Evolutionary conservation across 345 rosid genomes (phyloP), one percentile per base, ranked within the genome.

Genomic region (Euphorbia peplus): DNA sequence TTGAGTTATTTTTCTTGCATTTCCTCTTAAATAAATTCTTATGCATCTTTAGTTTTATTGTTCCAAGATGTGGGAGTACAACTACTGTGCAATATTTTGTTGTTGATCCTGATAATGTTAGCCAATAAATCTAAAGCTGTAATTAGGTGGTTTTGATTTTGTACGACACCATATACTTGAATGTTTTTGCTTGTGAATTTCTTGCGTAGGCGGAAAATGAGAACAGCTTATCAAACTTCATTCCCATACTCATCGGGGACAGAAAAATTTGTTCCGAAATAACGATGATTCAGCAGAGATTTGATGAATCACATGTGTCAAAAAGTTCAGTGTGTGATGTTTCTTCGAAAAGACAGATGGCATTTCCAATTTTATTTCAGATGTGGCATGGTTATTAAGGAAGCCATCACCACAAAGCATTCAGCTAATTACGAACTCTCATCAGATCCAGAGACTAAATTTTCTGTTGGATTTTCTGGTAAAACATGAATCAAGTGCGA

Each of bases 191-290:
- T 24, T 69, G 21, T 47, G 25, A 29, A 54, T 64, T 10, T 48
- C 21, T 68, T 73, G 52, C 75, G 82, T 75, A 95, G 99, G 95
- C 91, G 55, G 99, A 95, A 76, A 91, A 86, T 75, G 88, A 87
- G 74, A 86, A 86, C 64, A 97, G 99, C 57, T 70, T 95, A 47
- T 95, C 99, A 50, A 95, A 91, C 82, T 91, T 90, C 75, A 82
- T 95, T 74, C 97, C 99, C 51, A 65, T 95, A 41, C 78, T 95
- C 19, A 76, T 95, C 28, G 93, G 90, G 53, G 86, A 91, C 75
- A 65, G 69, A 76, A 85, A 86, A 67, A 84, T 80, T 69, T 95
- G 99, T 68, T 83, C 81, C 11, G 97, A 95, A 82, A 87, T 95
- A 85, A 77, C 75, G 75, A 70, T 51, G 55, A 78, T 95, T 70